Conservation (phyloP, 2,329 filamentous ascomycete species). For the Davidsoniella virescens region DNA sequence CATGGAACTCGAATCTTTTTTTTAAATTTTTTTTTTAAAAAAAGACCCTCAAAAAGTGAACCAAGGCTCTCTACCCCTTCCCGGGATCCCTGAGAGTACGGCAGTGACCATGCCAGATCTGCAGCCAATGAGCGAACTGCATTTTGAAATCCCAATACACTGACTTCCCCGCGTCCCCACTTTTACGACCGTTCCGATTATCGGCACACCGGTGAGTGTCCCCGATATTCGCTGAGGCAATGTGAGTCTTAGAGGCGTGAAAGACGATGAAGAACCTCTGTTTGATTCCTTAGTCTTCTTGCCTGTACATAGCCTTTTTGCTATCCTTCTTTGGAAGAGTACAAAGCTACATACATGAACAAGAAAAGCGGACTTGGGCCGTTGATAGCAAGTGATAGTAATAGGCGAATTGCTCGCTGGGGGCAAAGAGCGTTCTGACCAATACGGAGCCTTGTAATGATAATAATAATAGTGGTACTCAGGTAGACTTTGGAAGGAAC, state of each 20-base stretch:
- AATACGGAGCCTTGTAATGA: no score
- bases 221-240: conserved; percentile 6
- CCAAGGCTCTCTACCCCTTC: not conserved
- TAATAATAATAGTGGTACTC: not conserved
- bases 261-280: not conserved
- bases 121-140: not conserved
- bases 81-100: conserved; percentile 1
- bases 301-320: not conserved
- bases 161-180: conserved; percentile 8
- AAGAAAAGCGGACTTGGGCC: not conserved
- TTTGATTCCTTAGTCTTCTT: not conserved
- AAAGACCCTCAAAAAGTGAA: no score
- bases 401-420: no score
- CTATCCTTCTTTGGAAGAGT: not conserved
- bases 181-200: conserved; percentile 8
- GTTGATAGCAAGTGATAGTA: no score
- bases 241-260: not conserved
- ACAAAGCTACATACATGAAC: not conserved
- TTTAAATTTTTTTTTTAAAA: no score
- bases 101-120: no score
- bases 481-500: no score
- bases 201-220: conserved; percentile 1
- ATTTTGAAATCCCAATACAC: conserved; percentile 8
- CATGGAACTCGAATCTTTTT: no score
- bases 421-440: no score